These are phyloP conservation scores for Gracilaria gracilis DNA, from an alignment of 23 red algal species.

Conservation along the genomic window DNA sequence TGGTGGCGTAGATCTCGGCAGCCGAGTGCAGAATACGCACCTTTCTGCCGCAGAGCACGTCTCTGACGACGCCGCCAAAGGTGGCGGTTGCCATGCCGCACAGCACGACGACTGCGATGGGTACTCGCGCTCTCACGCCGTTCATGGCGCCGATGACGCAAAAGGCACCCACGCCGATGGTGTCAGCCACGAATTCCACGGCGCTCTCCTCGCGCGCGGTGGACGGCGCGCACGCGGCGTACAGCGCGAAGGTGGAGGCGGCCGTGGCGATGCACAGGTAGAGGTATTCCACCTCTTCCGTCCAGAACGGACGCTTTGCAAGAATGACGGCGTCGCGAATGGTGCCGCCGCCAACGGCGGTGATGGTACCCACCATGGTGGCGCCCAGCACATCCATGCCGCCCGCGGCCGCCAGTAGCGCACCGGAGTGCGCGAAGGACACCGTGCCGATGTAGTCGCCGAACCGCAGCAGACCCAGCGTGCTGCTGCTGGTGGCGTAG, in stretches of 20 bases:
- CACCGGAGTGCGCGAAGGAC: constrained; percentile 65
- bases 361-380: constrained; percentile 69
- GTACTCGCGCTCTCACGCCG: constrained; percentile 38
- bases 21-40: constrained; percentile 70
- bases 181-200: constrained; percentile 44
- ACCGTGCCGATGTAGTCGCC: constrained; percentile 65
- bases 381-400: constrained; percentile 78
- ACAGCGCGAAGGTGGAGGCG: constrained; percentile 32
- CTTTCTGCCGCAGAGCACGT: constrained; percentile 37
- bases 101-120: constrained; percentile 11
- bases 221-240: background rate
- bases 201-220: constrained; percentile 9
- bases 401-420: constrained; percentile 51
- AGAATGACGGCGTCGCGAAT: constrained; percentile 75
- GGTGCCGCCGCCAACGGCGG: constrained; percentile 78
- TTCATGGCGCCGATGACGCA: constrained; percentile 70
- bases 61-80: constrained; percentile 78
- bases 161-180: constrained; percentile 66
- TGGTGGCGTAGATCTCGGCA: constrained; percentile 78
- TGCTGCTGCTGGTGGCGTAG: constrained; percentile 13
- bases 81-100: constrained; percentile 74
- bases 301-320: constrained; percentile 61
- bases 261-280: constrained; percentile 33
- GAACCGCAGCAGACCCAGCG: constrained; percentile 36
- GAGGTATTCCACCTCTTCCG: constrained; percentile 44